These are phyloP conservation scores for Ceratobasidium sp. DNA, from an alignment of 1,284 basidiomycete species.

Conservation along the genomic window DNA sequence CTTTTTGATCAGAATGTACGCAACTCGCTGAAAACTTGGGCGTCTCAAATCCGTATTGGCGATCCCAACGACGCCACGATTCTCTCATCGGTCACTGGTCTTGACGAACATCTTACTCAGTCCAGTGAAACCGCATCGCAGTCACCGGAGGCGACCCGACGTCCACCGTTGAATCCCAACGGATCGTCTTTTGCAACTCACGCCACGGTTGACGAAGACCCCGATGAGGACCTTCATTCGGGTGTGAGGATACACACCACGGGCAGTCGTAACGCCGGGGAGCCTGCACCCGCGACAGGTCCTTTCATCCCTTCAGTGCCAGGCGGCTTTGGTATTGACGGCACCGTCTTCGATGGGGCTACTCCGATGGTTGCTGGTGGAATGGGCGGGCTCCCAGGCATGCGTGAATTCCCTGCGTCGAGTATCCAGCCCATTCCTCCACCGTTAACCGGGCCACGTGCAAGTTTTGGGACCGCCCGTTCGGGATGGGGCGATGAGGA, in stretches of 20 bases:
- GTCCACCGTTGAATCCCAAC: not conserved
- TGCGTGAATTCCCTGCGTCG: conserved; percentile 36
- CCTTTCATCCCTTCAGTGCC: conserved; percentile 24
- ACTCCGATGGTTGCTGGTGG: conserved; percentile 6
- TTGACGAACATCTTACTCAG: conserved; percentile 41
- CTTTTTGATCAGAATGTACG: conserved; percentile 28
- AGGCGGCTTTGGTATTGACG: conserved; percentile 38
- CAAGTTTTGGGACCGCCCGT: conserved; percentile 16
- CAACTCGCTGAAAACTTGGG: conserved; percentile 38
- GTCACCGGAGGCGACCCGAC: not conserved
- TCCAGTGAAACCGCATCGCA: not conserved
- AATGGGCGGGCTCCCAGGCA: conserved; percentile 7
- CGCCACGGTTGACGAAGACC: conserved; percentile 5
- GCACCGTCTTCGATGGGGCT: conserved; percentile 1
- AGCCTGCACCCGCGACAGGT: not conserved
- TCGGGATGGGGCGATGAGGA: conserved; percentile 32
- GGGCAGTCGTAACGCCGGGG: conserved; percentile 1
- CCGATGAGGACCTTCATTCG: conserved; percentile 8
- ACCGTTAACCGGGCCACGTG: not conserved
- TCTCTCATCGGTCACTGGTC: conserved; percentile 30
- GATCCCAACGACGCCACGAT: conserved; percentile 33
- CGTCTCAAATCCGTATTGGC: conserved; percentile 43
- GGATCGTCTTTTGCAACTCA: conserved; percentile 3
- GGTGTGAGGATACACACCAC: not conserved
- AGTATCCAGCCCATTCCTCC: conserved; percentile 26